These are phyloP conservation scores for Acacia melanoxylon DNA, from an alignment of 306 rosid genomes.

Conservation along the genomic window DNA sequence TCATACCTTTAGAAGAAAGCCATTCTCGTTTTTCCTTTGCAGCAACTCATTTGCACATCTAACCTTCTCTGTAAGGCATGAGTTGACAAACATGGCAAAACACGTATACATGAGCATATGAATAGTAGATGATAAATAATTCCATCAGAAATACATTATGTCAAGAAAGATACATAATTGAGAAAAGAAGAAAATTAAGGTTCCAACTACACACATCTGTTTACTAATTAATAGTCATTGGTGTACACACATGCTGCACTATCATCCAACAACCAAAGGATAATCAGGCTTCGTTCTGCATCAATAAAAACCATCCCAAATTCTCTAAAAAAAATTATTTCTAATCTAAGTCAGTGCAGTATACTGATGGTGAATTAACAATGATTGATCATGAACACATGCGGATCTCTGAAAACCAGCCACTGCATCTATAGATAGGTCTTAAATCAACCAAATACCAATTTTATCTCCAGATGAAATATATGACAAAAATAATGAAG, in stretches of 20 bases:
- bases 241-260: background rate
- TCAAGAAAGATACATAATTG: background rate
- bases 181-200: background rate
- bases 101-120: conserved; percentile 14
- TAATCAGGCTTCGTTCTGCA: background rate
- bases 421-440: background rate
- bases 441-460: conserved; percentile 7
- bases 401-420: background rate
- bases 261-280: background rate
- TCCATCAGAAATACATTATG: background rate
- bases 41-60: conserved; percentile 45
- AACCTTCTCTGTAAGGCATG: conserved; percentile 63
- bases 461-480: background rate
- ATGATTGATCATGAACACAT: background rate
- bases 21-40: conserved; percentile 59
- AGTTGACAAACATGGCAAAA: conserved; percentile 21
- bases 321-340: conserved; percentile 8
- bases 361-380: background rate
- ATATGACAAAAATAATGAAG: conserved; percentile 21
- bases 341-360: background rate
- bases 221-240: conserved; percentile 3
- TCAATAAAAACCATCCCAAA: conserved; percentile 11
- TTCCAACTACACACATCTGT: conserved; percentile 8
- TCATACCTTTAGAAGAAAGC: conserved; percentile 71
- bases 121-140: conserved; percentile 12